Base-by-base conservation (phyloP, 805 yeast species). In the Kazachstania kunashirensis region DNA sequence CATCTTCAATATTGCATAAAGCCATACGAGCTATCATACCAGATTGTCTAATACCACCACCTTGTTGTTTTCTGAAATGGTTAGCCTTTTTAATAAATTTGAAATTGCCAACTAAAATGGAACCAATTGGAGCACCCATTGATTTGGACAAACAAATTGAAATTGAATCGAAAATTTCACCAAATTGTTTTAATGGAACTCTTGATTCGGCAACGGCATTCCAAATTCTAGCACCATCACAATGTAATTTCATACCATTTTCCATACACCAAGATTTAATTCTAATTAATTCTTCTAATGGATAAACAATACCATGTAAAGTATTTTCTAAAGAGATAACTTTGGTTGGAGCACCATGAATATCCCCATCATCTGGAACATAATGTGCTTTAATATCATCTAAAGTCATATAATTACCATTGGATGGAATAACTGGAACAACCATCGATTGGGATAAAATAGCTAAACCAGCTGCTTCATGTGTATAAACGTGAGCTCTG, bases 211-310 rank as follows among this genome's bases (percentile, higher is more conserved):
- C 81, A 27, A 77, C 66, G n/a, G 96, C 96, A 57, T 83, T 84
- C 88, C 94, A 86, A 34, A 88, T 62, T 49, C 97, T 72, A 13
- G 96, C 97, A 44, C 96, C 97, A 57, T 88, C 97, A 49, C 86
- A 74, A 52, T 89, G 96, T 47, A 86, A 58, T 38, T 65, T 69
- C 38, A 84, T 61, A 37, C 66, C 67, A 47, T 77, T 67, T 20
- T 63, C 70, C 36, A 68, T 66, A 44, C 89, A 84, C 70, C 83
- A 88, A 28, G 62, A 68, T 29, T 80, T 70, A 48, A 88, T 88
- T 39, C 74, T 71, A 39, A 64, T 62, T 38, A 88, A 68, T 56
- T 88, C 96, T 23, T 79, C 89, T 30, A 78, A 49, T 8, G 97
- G 97, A 57, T 73, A 71, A 31, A 88, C 61, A 25, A 80, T 67